phyloP scores from a whole-genome alignment of 805 yeast species.

The Metschnikowia bowlesiae region DNA sequence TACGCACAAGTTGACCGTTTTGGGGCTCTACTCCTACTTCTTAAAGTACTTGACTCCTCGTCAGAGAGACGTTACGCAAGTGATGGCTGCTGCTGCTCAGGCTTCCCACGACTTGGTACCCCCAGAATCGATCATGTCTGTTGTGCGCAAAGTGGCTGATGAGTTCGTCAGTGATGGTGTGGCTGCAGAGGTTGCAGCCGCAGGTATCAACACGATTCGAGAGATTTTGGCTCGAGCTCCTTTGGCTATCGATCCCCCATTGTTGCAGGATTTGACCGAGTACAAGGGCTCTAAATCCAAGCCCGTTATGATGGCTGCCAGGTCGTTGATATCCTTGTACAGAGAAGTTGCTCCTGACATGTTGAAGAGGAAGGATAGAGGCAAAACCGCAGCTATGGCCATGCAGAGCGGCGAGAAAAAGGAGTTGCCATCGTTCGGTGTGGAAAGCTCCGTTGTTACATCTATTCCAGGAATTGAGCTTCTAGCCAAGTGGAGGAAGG shows the following conservation, averaged over 20 bases:
- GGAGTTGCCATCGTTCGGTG: constrained; percentile 62
- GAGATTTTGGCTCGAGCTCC: constrained; percentile 94
- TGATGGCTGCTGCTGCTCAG: constrained; percentile 96
- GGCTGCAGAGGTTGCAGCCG: constrained; percentile 95
- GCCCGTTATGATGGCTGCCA: constrained; percentile 92
- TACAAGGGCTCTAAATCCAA: constrained; percentile 93
- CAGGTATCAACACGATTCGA: constrained; percentile 92
- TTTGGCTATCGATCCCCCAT: constrained; percentile 81
- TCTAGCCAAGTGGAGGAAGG: constrained; percentile 78
- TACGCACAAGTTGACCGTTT: constrained; percentile 84
- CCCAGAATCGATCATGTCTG: constrained; percentile 78
- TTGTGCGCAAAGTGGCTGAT: constrained; percentile 90
- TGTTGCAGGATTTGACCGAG: constrained; percentile 83
- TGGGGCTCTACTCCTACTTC: constrained; percentile 86
- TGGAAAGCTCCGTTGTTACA: constrained; percentile 56
- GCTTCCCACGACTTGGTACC: constrained; percentile 96
- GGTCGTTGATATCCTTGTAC: constrained; percentile 77
- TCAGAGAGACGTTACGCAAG: constrained; percentile 89
- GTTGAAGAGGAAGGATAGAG: constrained; percentile 87
- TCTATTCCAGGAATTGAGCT: constrained; percentile 90
- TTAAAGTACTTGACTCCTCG: constrained; percentile 90
- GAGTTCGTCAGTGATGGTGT: constrained; percentile 99
- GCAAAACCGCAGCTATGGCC: constrained; percentile 85
- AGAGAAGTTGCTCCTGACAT: constrained; percentile 96
- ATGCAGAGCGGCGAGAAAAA: constrained; percentile 54